phyloP scores from a whole-genome alignment of 306 rosid genomes.

The Dryas octopetala region DNA sequence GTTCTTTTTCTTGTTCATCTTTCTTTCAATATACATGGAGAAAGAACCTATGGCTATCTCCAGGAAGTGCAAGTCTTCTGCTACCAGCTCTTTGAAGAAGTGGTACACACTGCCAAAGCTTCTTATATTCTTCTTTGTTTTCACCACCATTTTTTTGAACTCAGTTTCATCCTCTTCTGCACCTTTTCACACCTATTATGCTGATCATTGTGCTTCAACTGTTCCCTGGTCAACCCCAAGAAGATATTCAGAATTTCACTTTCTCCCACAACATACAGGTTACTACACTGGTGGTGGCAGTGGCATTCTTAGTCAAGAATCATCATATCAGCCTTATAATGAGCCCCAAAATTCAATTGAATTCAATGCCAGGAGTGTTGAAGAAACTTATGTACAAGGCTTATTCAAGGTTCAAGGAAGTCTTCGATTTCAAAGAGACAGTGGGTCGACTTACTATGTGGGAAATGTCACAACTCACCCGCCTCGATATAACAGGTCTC shows the following conservation, averaged over 20 bases:
- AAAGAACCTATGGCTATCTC: not conserved
- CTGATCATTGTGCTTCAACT: constrained; percentile 38
- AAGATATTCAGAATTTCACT: not conserved
- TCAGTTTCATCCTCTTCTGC: constrained; percentile 16
- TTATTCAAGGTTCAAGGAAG: constrained; percentile 34
- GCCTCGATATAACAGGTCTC: not conserved
- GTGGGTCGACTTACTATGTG: not conserved
- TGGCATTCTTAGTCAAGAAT: not conserved
- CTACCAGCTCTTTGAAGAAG: not conserved
- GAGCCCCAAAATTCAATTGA: not conserved
- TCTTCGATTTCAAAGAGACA: constrained; percentile 23
- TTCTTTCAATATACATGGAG: not conserved
- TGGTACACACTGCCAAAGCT: constrained; percentile 28
- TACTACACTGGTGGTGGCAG: constrained; percentile 39
- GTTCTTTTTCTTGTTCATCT: not conserved
- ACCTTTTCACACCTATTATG: constrained; percentile 24
- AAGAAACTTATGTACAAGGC: constrained; percentile 24
- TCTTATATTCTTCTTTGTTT: constrained; percentile 22
- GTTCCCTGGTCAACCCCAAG: constrained; percentile 27
- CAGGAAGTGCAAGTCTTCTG: not conserved
- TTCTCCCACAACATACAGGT: constrained; percentile 24
- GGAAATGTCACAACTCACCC: constrained; percentile 19
- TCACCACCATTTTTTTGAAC: constrained; percentile 9
- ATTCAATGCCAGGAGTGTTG: constrained; percentile 3
- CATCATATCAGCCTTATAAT: not conserved